A percentile compares a stretch with the other conserved stretches of the same genome.
Evolutionary conservation across 202 grass and related monocot genomes (phyloP).

Genomic region (Hordeum pubiflorum): DNA sequence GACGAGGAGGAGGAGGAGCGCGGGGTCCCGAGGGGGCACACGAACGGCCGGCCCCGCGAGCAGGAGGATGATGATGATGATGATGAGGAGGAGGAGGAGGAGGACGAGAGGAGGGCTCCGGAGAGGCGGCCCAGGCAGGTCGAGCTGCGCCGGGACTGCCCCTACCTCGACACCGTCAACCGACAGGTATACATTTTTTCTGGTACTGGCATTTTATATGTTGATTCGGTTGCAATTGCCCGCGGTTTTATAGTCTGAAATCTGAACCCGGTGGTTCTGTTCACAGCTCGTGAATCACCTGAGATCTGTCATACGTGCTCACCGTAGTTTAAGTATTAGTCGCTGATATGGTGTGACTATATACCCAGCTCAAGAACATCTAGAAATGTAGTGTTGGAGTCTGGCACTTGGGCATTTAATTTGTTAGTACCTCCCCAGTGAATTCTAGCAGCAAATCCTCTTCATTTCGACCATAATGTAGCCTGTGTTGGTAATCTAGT

Average conservation of each 20-base stretch:
- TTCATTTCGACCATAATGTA: neutral
- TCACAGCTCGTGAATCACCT: neutral
- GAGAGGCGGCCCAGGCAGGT: constrained; percentile 59
- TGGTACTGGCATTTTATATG: neutral
- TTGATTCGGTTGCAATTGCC: neutral
- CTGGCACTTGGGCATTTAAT: neutral
- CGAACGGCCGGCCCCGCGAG: constrained; percentile 2
- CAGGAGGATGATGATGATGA: constrained; percentile 24
- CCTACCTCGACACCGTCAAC: constrained; percentile 95
- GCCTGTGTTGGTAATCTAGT: no score
- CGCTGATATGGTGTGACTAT: neutral
- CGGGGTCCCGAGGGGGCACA: neutral
- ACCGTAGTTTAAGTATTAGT: neutral
- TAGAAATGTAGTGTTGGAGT: neutral
- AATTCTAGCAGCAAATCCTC: no score
- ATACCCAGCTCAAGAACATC: neutral
- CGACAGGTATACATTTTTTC: constrained; percentile 48
- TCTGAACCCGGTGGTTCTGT: neutral
- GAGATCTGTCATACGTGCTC: neutral
- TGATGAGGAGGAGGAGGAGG: constrained; percentile 7
- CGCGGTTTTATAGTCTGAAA: neutral
- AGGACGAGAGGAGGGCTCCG: constrained; percentile 28
- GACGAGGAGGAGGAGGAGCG: constrained; percentile 40
- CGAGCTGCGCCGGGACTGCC: constrained; percentile 79
- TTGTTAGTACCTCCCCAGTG: neutral